Base-by-base conservation (phyloP, 2,329 filamentous ascomycete species). In the Beauveria bassiana region DNA sequence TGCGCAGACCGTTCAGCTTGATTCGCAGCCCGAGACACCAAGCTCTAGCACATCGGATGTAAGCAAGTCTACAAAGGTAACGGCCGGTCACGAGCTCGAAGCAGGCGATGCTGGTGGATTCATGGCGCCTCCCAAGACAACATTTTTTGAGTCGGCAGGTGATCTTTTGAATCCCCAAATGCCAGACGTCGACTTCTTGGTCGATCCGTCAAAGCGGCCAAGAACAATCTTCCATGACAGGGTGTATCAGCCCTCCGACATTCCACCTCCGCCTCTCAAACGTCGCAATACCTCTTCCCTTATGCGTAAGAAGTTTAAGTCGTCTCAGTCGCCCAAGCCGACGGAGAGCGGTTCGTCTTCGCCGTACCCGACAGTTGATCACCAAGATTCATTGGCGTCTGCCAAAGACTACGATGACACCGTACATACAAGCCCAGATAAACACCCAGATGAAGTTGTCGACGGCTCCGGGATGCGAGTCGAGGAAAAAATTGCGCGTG, bases 181-280 rank as follows among this genome's bases (percentile, higher is more conserved):
- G 40, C 93, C 95, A 18, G 83, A 89, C 0, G 79, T 85, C 3
- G 87, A 92, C 50, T 99, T 91, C 73, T 79, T 99, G 43, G 83
- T 93, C 57, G 89, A 98, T 67, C 93, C 95, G 8, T 81, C 87
- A 1, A 88, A 85, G 56, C 87, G 95, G 18, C 86, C 91, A 0
- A 85, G 91, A 52, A 93, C 93, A 1, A 99, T 99, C 63, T 98
- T 98, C 74, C 95, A 99, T 73, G 95, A 99, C 72, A 88, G 95
- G 12, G 85, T 99, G 18, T 99, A 99, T 71, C 91, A 96, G 68
- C 93, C 95, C 0, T 84, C 88, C 49, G 95, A 99, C 70, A 97
- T 99, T 42, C 95, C 95, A 1, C 86, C 88, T 0, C 90, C 92
- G 9, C 88, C 90, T 0, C 74, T 86, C 47, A 87, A 86, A 71